Evolutionary conservation across 164 flowering plant genomes (phyloP).

Genomic region (Berberis thunbergii): DNA sequence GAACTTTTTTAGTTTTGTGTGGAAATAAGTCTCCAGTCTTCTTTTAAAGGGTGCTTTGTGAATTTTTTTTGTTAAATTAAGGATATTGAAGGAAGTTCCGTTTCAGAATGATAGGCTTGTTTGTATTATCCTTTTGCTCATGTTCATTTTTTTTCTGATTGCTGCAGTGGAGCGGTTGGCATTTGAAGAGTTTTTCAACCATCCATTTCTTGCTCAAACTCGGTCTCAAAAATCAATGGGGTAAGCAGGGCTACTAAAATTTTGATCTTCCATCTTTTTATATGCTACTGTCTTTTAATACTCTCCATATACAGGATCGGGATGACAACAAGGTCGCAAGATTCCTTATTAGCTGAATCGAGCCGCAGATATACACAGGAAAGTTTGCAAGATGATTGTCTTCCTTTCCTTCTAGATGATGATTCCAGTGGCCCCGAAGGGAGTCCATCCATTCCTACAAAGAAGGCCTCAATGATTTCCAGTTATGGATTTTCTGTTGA

Average conservation of each 20-base stretch:
- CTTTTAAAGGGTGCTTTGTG: no score
- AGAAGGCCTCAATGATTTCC: constrained; percentile 37
- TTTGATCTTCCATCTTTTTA: not conserved
- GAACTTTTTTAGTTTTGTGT: no score
- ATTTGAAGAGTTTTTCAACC: constrained; percentile 95
- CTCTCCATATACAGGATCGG: constrained; percentile 29
- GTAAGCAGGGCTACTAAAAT: constrained; percentile 20
- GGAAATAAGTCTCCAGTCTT: no score
- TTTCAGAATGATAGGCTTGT: no score
- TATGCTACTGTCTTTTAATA: not conserved
- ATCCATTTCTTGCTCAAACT: constrained; percentile 51
- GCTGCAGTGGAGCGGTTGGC: constrained; percentile 84
- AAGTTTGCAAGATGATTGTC: constrained; percentile 64
- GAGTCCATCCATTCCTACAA: constrained; percentile 39
- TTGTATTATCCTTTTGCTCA: no score
- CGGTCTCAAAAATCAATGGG: constrained; percentile 33
- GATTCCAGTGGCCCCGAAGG: constrained; percentile 61
- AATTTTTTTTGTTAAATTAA: no score
- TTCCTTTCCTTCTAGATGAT: constrained; percentile 73
- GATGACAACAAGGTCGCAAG: constrained; percentile 20
- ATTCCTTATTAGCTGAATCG: constrained; percentile 33
- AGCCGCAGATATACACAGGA: constrained; percentile 38
- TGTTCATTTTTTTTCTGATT: not conserved
- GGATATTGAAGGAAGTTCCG: no score
- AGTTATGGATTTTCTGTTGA: constrained; percentile 44